Conservation (phyloP, 2,329 filamentous ascomycete genomes). For the Phaeophleospora eucalypticola region DNA sequence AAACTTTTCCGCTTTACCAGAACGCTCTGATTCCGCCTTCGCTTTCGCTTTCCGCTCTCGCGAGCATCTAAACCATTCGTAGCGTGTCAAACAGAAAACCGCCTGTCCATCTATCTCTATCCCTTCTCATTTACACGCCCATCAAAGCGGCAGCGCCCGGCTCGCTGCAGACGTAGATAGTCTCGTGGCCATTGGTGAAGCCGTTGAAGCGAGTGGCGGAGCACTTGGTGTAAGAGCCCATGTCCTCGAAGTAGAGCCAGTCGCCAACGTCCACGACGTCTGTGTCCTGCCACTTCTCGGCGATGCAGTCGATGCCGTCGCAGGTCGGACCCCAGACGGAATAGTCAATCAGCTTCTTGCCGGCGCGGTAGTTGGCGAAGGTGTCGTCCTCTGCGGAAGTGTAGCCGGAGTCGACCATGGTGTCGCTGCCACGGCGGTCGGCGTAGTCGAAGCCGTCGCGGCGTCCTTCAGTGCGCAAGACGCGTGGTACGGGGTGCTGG, state of each 20-base stretch:
- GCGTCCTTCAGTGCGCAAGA: slow-evolving; percentile 49
- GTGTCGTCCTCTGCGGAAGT: slow-evolving; percentile 39
- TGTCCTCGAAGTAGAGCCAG: slow-evolving; percentile 98
- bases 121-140: slow-evolving; percentile 24
- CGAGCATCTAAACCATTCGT: not conserved
- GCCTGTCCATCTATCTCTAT: not conserved
- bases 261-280: slow-evolving; percentile 84
- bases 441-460: slow-evolving; percentile 32
- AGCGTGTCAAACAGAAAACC: not conserved
- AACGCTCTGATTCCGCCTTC: too few relatives aligned
- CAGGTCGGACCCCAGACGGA: slow-evolving; percentile 98
- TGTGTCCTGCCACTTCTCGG: slow-evolving; percentile 71
- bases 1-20: too few relatives aligned
- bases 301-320: slow-evolving; percentile 94
- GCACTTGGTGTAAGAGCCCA: slow-evolving; percentile 98
- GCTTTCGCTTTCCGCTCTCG: not conserved
- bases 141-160: slow-evolving; percentile 75
- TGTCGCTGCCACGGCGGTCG: slow-evolving; percentile 12
- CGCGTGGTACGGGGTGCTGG: slow-evolving; percentile 80
- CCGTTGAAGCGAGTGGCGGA: slow-evolving; percentile 97
- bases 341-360: slow-evolving; percentile 60
- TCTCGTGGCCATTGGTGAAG: slow-evolving; percentile 86
- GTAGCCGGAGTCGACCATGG: slow-evolving; percentile 33
- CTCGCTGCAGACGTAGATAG: slow-evolving; percentile 94
- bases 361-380: slow-evolving; percentile 36